Percentiles rank a stretch among this genome's conserved stretches.
Conservation (phyloP, 2,329 filamentous ascomycete species). For the Acephala macrosclerotiorum region DNA sequence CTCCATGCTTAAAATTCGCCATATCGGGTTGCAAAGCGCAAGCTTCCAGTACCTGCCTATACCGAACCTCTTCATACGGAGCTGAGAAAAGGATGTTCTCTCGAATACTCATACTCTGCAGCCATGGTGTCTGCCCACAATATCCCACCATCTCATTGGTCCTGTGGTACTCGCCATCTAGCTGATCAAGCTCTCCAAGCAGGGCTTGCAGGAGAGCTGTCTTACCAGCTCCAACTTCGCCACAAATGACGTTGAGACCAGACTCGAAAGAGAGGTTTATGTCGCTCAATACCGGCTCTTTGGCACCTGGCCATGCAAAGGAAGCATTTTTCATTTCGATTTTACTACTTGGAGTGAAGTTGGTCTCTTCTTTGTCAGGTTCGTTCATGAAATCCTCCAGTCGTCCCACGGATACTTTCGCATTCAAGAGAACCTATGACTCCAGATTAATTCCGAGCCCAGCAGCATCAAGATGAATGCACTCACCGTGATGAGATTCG, state of each 20-base stretch:
- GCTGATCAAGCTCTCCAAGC: slow-evolving; percentile 44
- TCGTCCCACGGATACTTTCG: slow-evolving; percentile 80
- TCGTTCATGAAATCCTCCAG: slow-evolving; percentile 89
- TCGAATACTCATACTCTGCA: slow-evolving; percentile 73
- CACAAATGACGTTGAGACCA: slow-evolving; percentile 66
- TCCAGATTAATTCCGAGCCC: not conserved
- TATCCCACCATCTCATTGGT: slow-evolving; percentile 67
- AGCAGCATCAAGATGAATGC: not conserved
- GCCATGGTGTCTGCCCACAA: slow-evolving; percentile 71
- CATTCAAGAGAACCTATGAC: slow-evolving; percentile 67
- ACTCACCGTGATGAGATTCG: slow-evolving; percentile 72
- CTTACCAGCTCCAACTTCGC: slow-evolving; percentile 71
- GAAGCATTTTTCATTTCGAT: slow-evolving; percentile 68
- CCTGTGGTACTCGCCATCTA: slow-evolving; percentile 48
- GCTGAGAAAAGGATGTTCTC: slow-evolving; percentile 73
- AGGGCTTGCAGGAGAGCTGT: slow-evolving; percentile 50
- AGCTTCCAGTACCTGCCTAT: slow-evolving; percentile 70
- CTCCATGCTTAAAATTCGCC: slow-evolving; percentile 67
- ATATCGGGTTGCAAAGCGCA: slow-evolving; percentile 69
- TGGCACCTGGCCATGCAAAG: slow-evolving; percentile 80
- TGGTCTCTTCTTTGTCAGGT: slow-evolving; percentile 71
- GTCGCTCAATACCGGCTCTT: slow-evolving; percentile 60
- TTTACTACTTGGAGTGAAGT: slow-evolving; percentile 23
- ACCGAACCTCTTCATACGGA: slow-evolving; percentile 73
- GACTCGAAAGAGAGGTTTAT: slow-evolving; percentile 60